Evolutionary conservation across 805 yeast species (phyloP).

Genomic region (Cyberlindnera galapagoensis): DNA sequence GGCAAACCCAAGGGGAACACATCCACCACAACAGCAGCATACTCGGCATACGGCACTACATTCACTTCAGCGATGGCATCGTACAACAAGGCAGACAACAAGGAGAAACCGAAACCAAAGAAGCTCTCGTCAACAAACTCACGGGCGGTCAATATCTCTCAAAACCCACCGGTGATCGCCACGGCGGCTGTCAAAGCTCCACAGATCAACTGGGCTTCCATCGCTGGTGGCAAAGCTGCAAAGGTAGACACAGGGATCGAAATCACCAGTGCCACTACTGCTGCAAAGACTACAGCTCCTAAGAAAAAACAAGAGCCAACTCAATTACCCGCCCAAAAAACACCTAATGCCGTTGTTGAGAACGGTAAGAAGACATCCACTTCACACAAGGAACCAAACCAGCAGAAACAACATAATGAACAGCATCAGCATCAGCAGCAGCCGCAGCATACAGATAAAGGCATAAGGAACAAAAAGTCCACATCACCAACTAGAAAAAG

Average conservation of each 20-base stretch:
- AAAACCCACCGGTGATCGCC: conserved; percentile 4
- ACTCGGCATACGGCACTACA: background rate
- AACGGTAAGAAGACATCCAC: conserved; percentile 10
- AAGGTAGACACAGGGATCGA: background rate
- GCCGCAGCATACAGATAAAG: background rate
- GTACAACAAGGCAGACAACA: conserved; percentile 5
- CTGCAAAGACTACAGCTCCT: background rate
- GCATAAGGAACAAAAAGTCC: background rate
- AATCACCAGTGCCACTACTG: background rate
- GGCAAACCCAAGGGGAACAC: too few species aligned
- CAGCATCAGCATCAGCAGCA: background rate
- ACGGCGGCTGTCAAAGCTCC: background rate
- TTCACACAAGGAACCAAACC: conserved; percentile 1
- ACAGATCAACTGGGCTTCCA: conserved; percentile 14
- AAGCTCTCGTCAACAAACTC: too few species aligned
- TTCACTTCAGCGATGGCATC: conserved; percentile 1
- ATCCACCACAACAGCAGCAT: background rate
- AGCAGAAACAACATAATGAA: conserved; percentile 1
- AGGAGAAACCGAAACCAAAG: conserved; percentile 1
- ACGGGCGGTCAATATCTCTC: conserved; percentile 6
- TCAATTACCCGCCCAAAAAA: too few species aligned
- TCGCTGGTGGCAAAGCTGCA: conserved; percentile 11
- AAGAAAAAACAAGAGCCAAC: background rate
- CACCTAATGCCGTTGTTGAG: conserved; percentile 4
- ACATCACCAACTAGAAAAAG: background rate